Evolutionary conservation across 768 basidiomycete genomes (phyloP).

Genomic region (Hypholoma fasciculare): DNA sequence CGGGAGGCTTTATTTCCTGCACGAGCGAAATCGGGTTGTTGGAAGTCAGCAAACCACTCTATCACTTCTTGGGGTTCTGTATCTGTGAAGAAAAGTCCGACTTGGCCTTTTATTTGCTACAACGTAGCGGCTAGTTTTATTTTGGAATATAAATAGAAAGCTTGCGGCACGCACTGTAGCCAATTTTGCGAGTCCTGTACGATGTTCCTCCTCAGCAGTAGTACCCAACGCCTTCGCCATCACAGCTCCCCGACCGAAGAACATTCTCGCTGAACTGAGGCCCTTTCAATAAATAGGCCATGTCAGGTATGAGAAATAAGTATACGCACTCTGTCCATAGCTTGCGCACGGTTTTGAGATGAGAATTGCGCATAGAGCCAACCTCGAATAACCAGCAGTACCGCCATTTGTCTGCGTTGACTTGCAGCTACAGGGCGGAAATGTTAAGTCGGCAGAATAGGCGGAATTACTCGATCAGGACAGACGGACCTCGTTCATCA

Average conservation of each 20-base stretch:
- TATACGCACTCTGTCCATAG: constrained; percentile 86
- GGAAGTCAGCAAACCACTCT: constrained; percentile 93
- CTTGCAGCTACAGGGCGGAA: constrained; percentile 62
- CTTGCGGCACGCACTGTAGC: constrained; percentile 55
- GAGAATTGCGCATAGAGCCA: constrained; percentile 93
- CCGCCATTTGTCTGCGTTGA: constrained; percentile 84
- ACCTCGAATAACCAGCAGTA: constrained; percentile 97
- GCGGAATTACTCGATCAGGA: constrained; percentile 7
- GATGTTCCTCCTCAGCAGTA: constrained; percentile 85
- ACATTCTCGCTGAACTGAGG: constrained; percentile 76
- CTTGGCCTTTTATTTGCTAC: constrained; percentile 93
- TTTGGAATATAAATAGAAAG: not conserved
- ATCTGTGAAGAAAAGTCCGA: constrained; percentile 92
- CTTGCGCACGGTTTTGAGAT: constrained; percentile 90
- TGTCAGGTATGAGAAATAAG: not conserved
- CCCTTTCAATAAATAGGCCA: constrained; percentile 1
- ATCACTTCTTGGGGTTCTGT: constrained; percentile 86
- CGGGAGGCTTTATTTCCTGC: constrained; percentile 78
- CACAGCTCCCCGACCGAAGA: constrained; percentile 83
- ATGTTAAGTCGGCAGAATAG: not conserved
- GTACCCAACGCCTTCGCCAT: constrained; percentile 96
- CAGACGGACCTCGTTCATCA: constrained; percentile 74
- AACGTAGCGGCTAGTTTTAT: not conserved
- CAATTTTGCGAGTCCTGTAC: constrained; percentile 73
- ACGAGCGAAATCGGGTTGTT: constrained; percentile 89